These are phyloP conservation scores for Phaffia tasmanica DNA, from an alignment of 768 basidiomycete genomes.

Conservation along the genomic window DNA sequence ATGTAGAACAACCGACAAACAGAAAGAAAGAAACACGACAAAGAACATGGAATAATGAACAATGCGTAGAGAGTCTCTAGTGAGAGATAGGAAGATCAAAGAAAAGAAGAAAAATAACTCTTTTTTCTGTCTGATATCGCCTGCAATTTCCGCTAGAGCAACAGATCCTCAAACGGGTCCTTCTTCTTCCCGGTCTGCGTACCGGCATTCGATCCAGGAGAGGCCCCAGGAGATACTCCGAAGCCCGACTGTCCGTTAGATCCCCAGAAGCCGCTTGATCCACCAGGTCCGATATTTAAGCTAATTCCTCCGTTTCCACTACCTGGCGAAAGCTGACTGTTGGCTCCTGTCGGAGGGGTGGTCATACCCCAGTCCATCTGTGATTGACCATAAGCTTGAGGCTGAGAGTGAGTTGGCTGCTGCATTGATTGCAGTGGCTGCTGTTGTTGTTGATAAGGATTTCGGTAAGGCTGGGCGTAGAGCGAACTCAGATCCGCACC, in stretches of 20 bases:
- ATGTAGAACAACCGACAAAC: background rate
- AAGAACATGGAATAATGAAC: too few relatives aligned
- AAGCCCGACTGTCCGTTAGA: too few relatives aligned
- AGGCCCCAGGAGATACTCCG: too few relatives aligned
- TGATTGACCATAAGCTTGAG: background rate
- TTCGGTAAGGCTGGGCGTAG: constrained; percentile 11
- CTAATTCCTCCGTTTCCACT: background rate
- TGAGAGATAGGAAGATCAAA: too few relatives aligned
- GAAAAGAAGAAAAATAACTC: too few relatives aligned
- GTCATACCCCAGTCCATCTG: background rate
- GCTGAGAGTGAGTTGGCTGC: background rate
- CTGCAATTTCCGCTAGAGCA: constrained; percentile 6
- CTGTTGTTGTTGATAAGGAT: constrained; percentile 4
- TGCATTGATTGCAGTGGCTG: background rate
- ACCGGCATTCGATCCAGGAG: background rate
- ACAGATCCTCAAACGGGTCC: constrained; percentile 22
- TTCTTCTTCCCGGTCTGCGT: constrained; percentile 4
- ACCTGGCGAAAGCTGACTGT: constrained; percentile 1
- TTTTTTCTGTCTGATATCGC: too few relatives aligned
- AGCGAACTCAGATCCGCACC: constrained; percentile 14
- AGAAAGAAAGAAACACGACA: background rate
- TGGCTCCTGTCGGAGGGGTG: background rate
- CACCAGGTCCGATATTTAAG: background rate
- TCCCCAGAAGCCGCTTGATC: too few relatives aligned
- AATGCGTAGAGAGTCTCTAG: too few relatives aligned